Evolutionary conservation across 163 green algal species (phyloP).

Genomic region (Chlamydomonas reinhardtii): DNA sequence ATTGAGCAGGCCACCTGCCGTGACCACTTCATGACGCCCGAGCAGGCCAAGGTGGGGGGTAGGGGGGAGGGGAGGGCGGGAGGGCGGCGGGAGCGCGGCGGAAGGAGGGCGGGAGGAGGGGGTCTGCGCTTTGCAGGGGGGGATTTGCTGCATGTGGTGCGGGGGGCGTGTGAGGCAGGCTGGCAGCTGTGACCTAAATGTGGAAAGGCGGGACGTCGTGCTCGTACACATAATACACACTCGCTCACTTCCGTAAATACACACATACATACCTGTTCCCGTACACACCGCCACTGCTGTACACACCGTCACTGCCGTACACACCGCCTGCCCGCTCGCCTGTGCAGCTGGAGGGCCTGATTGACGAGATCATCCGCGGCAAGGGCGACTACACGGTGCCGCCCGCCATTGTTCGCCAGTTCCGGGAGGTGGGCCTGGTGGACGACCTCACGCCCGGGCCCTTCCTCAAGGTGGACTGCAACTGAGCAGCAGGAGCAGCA

Average conservation of each 20-base stretch:
- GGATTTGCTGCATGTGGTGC: too few species aligned
- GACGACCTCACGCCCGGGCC: constrained; percentile 57
- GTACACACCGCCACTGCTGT: too few species aligned
- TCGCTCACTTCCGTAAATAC: too few species aligned
- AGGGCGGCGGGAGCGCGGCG: not conserved
- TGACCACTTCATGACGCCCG: constrained; percentile 80
- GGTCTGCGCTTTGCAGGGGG: not conserved
- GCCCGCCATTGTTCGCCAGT: constrained; percentile 47
- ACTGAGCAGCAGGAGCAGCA: not conserved
- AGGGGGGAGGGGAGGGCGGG: too few species aligned
- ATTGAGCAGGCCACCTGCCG: constrained; percentile 71
- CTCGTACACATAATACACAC: too few species aligned
- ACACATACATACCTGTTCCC: too few species aligned
- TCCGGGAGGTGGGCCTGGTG: constrained; percentile 57
- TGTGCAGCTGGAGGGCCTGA: constrained; percentile 56
- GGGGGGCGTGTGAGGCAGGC: too few species aligned
- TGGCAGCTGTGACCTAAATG: too few species aligned
- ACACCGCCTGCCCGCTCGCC: too few species aligned
- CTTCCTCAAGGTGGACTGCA: constrained; percentile 20
- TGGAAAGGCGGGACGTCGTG: too few species aligned
- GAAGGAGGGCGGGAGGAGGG: not conserved
- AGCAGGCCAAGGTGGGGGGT: constrained; percentile 61
- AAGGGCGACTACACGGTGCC: constrained; percentile 59
- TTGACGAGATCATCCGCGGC: constrained; percentile 61
- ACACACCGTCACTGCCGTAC: too few species aligned